A percentile compares a stretch with the other conserved stretches of the same genome.
Evolutionary conservation across 108 stramenopile species (phyloP).

Genomic region (Fragilaria crotonensis): DNA sequence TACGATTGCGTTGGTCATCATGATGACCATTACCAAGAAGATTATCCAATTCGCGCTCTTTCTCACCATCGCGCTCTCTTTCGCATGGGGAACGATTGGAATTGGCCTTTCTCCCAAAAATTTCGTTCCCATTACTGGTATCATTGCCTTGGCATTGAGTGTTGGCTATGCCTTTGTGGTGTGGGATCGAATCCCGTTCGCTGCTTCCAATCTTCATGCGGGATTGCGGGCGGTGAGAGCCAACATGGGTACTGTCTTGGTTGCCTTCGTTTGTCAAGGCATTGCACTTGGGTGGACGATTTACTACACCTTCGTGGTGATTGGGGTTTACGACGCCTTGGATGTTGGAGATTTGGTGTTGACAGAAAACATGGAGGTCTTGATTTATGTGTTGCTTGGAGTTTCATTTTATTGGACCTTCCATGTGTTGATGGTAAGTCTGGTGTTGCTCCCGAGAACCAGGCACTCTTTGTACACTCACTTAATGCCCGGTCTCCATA

Average conservation of each 20-base stretch:
- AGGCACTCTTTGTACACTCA: not conserved
- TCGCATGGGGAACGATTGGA: slow-evolving; percentile 82
- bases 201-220: slow-evolving; percentile 58
- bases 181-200: slow-evolving; percentile 76
- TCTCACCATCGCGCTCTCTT: slow-evolving; percentile 61
- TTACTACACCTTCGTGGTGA: slow-evolving; percentile 55
- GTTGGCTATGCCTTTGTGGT: slow-evolving; percentile 76
- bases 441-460: not conserved
- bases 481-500: slow-evolving; percentile 7
- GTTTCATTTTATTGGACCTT: slow-evolving; percentile 83
- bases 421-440: slow-evolving; percentile 68
- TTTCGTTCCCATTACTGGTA: slow-evolving; percentile 74
- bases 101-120: slow-evolving; percentile 73
- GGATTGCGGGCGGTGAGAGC: slow-evolving; percentile 54
- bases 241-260: slow-evolving; percentile 46
- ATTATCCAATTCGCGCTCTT: slow-evolving; percentile 70
- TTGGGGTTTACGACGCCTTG: slow-evolving; percentile 73
- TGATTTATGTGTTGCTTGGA: slow-evolving; percentile 35
- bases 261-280: slow-evolving; percentile 65
- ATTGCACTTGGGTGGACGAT: slow-evolving; percentile 62
- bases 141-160: slow-evolving; percentile 63
- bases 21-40: slow-evolving; percentile 60
- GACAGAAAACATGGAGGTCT: slow-evolving; percentile 22
- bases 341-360: slow-evolving; percentile 40
- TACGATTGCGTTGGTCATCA: slow-evolving; percentile 44